Percentiles rank a stretch among this genome's conserved stretches.
These are phyloP conservation scores for Kalmanozyma brasiliensis DNA, from an alignment of 1,284 basidiomycete genomes.

Conservation along the genomic window DNA sequence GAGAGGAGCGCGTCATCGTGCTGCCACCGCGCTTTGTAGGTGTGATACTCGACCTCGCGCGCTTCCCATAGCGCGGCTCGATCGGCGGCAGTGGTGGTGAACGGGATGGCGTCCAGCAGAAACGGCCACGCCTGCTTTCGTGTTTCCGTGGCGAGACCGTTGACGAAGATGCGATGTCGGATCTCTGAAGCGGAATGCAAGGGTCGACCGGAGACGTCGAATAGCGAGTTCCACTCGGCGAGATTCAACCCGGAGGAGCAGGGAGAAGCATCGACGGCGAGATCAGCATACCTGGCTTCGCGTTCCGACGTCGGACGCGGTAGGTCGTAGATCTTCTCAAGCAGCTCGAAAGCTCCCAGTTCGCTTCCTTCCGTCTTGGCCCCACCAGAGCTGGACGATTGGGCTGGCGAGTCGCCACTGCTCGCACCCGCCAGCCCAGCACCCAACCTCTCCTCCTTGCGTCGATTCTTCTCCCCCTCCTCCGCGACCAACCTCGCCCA, in stretches of 20 bases:
- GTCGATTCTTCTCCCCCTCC: constrained; percentile 63
- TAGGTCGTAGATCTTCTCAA: constrained; percentile 44
- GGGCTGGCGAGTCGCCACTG: background rate
- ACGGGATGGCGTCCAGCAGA: constrained; percentile 83
- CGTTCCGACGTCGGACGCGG: constrained; percentile 39
- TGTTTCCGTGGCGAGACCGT: constrained; percentile 48
- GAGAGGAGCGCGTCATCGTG: constrained; percentile 26
- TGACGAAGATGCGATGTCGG: constrained; percentile 55
- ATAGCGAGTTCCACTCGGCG: constrained; percentile 50
- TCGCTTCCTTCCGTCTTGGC: constrained; percentile 35
- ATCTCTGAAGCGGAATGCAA: constrained; percentile 31
- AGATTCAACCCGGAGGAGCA: constrained; percentile 20
- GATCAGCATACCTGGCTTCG: constrained; percentile 21
- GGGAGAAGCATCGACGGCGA: constrained; percentile 7
- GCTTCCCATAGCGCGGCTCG: constrained; percentile 46
- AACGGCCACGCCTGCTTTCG: constrained; percentile 81
- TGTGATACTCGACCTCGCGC: constrained; percentile 37
- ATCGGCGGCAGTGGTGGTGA: constrained; percentile 72
- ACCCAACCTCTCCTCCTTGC: constrained; percentile 39
- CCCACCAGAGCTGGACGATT: constrained; percentile 4
- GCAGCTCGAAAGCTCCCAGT: constrained; percentile 55
- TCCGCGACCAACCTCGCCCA: constrained; percentile 91
- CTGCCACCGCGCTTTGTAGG: constrained; percentile 47
- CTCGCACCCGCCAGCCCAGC: constrained; percentile 3
- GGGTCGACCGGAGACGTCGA: constrained; percentile 41